Conservation (phyloP, 257 asterid genomes). For the Solanum sejunctum region DNA sequence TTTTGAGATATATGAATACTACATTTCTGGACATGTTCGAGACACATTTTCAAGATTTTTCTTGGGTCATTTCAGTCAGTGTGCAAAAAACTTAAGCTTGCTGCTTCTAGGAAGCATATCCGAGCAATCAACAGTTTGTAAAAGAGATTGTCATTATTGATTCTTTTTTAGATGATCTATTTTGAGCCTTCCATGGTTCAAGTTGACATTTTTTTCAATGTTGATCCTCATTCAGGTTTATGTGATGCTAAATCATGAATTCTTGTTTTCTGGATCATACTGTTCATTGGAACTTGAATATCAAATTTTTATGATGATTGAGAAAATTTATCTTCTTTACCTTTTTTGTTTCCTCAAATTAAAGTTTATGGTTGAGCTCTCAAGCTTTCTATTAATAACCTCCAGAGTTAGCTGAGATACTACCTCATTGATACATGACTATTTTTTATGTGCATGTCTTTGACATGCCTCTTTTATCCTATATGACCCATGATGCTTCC, state of each 20-base stretch:
- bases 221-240: constrained; percentile 6
- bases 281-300: background rate
- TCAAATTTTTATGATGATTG: background rate
- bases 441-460: background rate
- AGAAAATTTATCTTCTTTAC: background rate
- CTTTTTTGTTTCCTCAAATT: background rate
- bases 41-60: too few species aligned
- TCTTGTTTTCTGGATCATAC: background rate
- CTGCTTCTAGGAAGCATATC: constrained; percentile 34
- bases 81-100: constrained; percentile 18
- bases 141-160: constrained; percentile 22
- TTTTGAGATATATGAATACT: too few species aligned
- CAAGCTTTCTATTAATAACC: background rate
- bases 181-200: constrained; percentile 41
- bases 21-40: too few species aligned
- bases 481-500: background rate
- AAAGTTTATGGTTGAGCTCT: background rate
- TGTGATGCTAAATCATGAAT: background rate
- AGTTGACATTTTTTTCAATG: constrained; percentile 73
- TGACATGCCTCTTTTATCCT: background rate
- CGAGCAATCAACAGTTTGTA: constrained; percentile 33
- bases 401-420: background rate
- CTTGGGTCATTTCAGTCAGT: background rate
- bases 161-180: constrained; percentile 31
- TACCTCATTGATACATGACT: background rate